phyloP scores from a whole-genome alignment of 352 stramenopile species.

The Pythium apleroticum region DNA sequence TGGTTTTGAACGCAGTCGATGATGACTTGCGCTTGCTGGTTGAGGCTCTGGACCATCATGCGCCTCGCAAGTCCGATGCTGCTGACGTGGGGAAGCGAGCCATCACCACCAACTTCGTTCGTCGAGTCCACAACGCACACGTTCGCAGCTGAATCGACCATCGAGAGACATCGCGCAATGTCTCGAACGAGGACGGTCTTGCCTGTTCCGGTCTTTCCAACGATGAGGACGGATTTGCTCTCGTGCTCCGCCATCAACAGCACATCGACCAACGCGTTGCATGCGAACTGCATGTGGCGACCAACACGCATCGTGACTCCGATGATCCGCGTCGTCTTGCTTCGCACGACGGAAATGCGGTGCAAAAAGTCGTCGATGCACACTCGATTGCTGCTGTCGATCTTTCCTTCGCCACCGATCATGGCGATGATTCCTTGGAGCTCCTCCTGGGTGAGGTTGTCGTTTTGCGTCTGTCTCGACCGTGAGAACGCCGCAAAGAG shows the following conservation, averaged over 20 bases:
- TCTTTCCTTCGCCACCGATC: constrained; percentile 43
- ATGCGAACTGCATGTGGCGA: constrained; percentile 58
- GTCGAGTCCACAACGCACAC: constrained; percentile 89
- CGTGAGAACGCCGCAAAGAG: constrained; percentile 20
- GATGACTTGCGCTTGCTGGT: constrained; percentile 20
- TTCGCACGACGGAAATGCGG: constrained; percentile 70
- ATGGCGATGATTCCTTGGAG: constrained; percentile 49
- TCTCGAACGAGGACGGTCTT: constrained; percentile 89
- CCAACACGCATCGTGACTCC: constrained; percentile 77
- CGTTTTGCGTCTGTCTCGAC: constrained; percentile 27
- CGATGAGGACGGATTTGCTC: constrained; percentile 56
- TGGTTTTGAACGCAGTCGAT: constrained; percentile 29
- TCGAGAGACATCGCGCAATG: constrained; percentile 56
- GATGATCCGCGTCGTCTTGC: constrained; percentile 49
- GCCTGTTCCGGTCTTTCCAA: constrained; percentile 57
- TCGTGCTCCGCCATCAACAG: constrained; percentile 41
- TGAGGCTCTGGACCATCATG: constrained; percentile 32
- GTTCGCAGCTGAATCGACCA: constrained; percentile 41
- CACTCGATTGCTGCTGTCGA: constrained; percentile 77
- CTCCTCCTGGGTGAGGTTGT: constrained; percentile 38
- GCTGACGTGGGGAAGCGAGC: constrained; percentile 54
- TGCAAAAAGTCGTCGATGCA: constrained; percentile 71
- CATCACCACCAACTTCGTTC: constrained; percentile 89
- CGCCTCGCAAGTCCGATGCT: constrained; percentile 37
- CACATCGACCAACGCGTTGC: constrained; percentile 64